These are phyloP conservation scores for Ecytonucleospora hepatopenaei DNA, from an alignment of 371 early-diverging fungal species.

Conservation along the genomic window DNA sequence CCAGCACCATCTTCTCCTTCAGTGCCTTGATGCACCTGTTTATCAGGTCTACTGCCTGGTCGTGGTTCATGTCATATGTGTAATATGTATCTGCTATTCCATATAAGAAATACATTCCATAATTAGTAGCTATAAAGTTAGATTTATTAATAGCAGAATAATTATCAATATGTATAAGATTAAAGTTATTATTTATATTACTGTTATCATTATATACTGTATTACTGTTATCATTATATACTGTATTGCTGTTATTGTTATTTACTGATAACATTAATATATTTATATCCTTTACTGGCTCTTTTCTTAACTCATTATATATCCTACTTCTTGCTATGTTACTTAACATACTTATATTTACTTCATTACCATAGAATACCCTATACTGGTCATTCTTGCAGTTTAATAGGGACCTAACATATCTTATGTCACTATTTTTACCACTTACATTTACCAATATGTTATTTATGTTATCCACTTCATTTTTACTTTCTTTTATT, in stretches of 20 bases:
- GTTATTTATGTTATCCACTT: background rate
- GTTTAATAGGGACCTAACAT: background rate
- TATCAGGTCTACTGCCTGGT: constrained; percentile 5
- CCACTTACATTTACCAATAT: constrained; percentile 2
- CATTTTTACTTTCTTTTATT: constrained; percentile 10
- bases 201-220: background rate
- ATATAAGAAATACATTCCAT: constrained; percentile 18
- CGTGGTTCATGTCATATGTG: constrained; percentile 4
- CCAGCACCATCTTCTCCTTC: constrained; percentile 11
- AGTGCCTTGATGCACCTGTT: constrained; percentile 11
- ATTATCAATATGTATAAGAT: background rate
- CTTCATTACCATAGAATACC: background rate
- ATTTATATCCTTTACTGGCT: no score
- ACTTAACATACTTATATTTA: background rate
- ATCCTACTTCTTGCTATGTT: background rate
- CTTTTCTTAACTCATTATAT: background rate
- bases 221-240: background rate
- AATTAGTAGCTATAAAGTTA: constrained; percentile 14
- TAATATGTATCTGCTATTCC: constrained; percentile 11
- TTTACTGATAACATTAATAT: no score
- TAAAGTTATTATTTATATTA: background rate
- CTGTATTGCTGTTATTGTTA: no score
- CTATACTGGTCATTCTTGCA: background rate
- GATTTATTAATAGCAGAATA: constrained; percentile 13
- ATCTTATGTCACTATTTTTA: background rate